These are phyloP conservation scores for Acanthamoeba healyi DNA, from an alignment of 208 protist genomes.

Conservation along the genomic window DNA sequence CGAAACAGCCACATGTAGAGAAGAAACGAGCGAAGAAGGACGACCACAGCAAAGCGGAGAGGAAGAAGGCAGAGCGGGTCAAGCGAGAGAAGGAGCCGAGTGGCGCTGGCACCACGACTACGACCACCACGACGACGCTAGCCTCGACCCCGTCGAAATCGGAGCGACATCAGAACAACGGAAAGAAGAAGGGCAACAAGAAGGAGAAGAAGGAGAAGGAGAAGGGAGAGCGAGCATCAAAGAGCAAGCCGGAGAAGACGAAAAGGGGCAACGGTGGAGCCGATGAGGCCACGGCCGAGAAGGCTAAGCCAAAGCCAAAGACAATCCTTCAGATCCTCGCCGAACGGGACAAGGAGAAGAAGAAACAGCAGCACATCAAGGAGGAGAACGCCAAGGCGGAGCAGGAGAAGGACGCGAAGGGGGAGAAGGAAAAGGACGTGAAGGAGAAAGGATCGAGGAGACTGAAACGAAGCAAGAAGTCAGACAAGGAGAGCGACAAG, in stretches of 20 bases:
- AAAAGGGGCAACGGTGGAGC: not conserved
- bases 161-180: not conserved
- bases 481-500: not conserved
- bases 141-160: no score
- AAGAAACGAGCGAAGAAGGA: not conserved
- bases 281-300: not conserved
- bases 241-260: constrained; percentile 15
- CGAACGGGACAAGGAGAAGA: not conserved
- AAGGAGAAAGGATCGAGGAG: constrained; percentile 28
- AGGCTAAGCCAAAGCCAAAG: not conserved
- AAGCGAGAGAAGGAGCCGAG: not conserved
- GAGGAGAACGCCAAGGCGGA: not conserved
- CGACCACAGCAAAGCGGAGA: not conserved
- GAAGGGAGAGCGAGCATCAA: constrained; percentile 2
- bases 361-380: not conserved
- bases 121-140: not conserved
- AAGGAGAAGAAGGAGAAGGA: constrained; percentile 42
- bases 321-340: not conserved
- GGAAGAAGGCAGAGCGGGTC: not conserved
- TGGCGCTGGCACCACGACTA: not conserved
- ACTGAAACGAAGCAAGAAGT: constrained; percentile 35
- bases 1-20: not conserved
- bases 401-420: not conserved
- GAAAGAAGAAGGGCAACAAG: constrained; percentile 28
- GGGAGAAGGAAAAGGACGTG: not conserved